Evolutionary conservation across 108 stramenopile genomes (phyloP), one percentile per base, ranked within the genome.

Genomic region (Craspedostauros australis): DNA sequence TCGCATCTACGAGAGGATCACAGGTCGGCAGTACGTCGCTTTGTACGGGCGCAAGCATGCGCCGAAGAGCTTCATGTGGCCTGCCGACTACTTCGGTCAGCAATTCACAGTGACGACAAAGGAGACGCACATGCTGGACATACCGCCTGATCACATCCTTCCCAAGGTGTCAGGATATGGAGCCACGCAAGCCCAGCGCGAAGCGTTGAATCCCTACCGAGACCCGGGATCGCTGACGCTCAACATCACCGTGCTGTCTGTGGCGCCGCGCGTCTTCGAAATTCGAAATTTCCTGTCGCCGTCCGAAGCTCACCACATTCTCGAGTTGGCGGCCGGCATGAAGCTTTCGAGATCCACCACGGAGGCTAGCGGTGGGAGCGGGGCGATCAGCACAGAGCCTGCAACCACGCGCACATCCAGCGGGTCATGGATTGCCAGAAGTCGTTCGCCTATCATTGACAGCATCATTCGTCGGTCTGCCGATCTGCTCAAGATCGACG

Each of bases 221-320:
- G 55, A 57, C 3, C 51, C 55, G 15, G 61, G 56, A 8, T 62
- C 66, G 1, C 11, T 70, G 46, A 54, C 30, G 11, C 46, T 75
- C 50, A 70, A 57, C 28, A 50, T 75, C 64, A 77, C 70, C 0
- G 69, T 70, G 3, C 34, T 70, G 8, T 45, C 41, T n/a, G 52
- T 52, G 12, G 55, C 53, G 3, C 85, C 85, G 4, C 74, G 78
- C 1, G 85, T 76, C 9, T 77, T 86, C 54, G 73, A 81, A 45
- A 77, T 86, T 12, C 18, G 46, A 20, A 60, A 79, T 40, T 75
- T 86, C 23, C 64, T 86, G 18, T 67, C 57, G 27, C 34, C 68
- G 1, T 52, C 54, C 15, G 85, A 86, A 50, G 73, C 75, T 7
- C 62, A 76, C 4, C 72, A 76, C 33, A 46, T 86, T 6, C 50